A percentile compares a stretch with the other conserved stretches of the same genome.
phyloP scores from a whole-genome alignment of 2,329 filamentous ascomycete genomes.

The Hypoxylon sp. region DNA sequence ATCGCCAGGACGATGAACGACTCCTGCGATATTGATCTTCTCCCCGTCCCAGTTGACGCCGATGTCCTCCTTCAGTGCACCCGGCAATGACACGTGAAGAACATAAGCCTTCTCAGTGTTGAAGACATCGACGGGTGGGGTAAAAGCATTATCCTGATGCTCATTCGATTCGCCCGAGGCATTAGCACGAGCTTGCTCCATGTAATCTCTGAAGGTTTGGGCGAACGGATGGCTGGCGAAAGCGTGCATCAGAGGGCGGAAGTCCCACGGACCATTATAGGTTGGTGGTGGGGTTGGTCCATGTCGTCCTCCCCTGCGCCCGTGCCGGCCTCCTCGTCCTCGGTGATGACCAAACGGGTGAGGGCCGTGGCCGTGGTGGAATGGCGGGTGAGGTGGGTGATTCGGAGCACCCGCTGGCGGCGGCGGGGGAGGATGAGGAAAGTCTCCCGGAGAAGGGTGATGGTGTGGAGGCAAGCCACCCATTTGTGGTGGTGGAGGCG shows the following conservation, averaged over 20 bases:
- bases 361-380: conserved; percentile 46
- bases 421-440: conserved; percentile 30
- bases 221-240: conserved; percentile 61
- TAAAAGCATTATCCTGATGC: conserved; percentile 62
- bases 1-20: conserved; percentile 79
- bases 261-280: conserved; percentile 55
- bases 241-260: conserved; percentile 58
- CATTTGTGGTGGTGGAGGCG: conserved; percentile 27
- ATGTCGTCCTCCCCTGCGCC: conserved; percentile 46
- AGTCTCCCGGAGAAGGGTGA: conserved; percentile 26
- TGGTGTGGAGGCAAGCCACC: conserved; percentile 33
- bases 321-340: conserved; percentile 43
- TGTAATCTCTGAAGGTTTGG: conserved; percentile 59
- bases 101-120: conserved; percentile 75
- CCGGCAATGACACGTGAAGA: conserved; percentile 82
- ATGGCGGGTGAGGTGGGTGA: conserved; percentile 33
- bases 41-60: conserved; percentile 83
- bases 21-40: conserved; percentile 77
- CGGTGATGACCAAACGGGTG: conserved; percentile 38
- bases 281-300: conserved; percentile 43
- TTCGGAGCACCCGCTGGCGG: conserved; percentile 33
- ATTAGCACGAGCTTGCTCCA: conserved; percentile 51
- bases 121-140: conserved; percentile 82
- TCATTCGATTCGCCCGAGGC: conserved; percentile 40
- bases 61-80: conserved; percentile 83